A percentile compares a stretch with the other conserved stretches of the same genome.
phyloP scores from a whole-genome alignment of 108 stramenopile genomes.

The Parmales sp. region DNA sequence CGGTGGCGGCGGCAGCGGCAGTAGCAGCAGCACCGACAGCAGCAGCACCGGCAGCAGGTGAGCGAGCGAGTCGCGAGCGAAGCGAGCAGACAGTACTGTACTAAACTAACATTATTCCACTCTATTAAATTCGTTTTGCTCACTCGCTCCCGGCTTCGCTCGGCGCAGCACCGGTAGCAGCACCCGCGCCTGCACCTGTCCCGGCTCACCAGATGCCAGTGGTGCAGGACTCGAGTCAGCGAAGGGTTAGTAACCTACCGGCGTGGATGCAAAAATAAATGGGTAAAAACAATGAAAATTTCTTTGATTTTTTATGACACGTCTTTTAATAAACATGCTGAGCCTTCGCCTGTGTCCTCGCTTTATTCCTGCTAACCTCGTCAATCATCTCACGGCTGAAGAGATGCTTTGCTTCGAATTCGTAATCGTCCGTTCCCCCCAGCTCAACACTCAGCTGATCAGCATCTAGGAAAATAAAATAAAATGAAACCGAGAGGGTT shows the following conservation, averaged over 20 bases:
- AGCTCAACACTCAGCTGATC: conserved; percentile 2
- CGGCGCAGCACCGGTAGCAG: background rate
- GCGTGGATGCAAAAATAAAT: too few relatives aligned
- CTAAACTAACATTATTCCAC: too few relatives aligned
- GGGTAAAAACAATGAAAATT: too few relatives aligned
- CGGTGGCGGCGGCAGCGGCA: conserved; percentile 19
- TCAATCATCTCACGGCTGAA: background rate
- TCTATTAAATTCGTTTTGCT: too few relatives aligned
- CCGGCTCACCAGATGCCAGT: conserved; percentile 15
- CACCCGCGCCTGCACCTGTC: conserved; percentile 17
- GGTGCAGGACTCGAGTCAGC: conserved; percentile 58
- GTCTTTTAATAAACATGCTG: background rate
- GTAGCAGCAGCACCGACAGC: too few relatives aligned
- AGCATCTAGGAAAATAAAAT: too few relatives aligned
- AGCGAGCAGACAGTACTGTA: too few relatives aligned
- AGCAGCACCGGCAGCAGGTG: conserved; percentile 15
- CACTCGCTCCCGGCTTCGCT: background rate
- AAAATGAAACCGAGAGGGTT: too few relatives aligned
- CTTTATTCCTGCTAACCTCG: background rate
- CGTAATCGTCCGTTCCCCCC: background rate
- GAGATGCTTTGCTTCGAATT: background rate
- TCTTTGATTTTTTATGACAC: too few relatives aligned
- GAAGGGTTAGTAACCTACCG: conserved; percentile 73
- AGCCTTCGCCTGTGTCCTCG: background rate
- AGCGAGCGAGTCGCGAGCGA: too few relatives aligned